A percentile compares a stretch with the other conserved stretches of the same genome.
Conservation (phyloP, 306 rosid species). For the Astragalus membranaceus region DNA sequence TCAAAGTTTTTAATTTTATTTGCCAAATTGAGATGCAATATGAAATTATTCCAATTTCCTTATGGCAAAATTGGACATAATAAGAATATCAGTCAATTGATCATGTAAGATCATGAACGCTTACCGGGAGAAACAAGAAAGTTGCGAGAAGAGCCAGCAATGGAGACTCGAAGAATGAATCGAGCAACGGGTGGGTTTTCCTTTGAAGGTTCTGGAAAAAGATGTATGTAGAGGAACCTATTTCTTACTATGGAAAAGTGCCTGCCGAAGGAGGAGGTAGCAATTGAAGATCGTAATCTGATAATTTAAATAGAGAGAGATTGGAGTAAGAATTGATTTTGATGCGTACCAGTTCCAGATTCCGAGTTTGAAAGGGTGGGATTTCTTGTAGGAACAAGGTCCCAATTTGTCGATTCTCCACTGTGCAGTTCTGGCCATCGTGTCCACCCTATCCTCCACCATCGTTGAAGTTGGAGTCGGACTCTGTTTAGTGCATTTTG, state of each 20-base stretch:
- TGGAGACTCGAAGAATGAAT: conserved; percentile 58
- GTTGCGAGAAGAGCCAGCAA: conserved; percentile 47
- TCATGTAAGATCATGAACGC: too few species aligned
- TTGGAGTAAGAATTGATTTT: background rate
- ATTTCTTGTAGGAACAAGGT: conserved; percentile 53
- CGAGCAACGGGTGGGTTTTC: conserved; percentile 77
- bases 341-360: conserved; percentile 72
- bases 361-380: conserved; percentile 82
- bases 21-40: background rate
- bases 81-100: too few species aligned
- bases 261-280: conserved; percentile 21
- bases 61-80: background rate
- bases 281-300: background rate
- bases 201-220: conserved; percentile 82
- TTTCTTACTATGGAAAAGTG: conserved; percentile 62
- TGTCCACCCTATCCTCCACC: conserved; percentile 73
- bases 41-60: background rate
- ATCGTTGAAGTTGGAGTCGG: conserved; percentile 5
- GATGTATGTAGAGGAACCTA: conserved; percentile 52
- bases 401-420: conserved; percentile 84
- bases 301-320: background rate
- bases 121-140: conserved; percentile 61
- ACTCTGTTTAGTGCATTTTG: background rate
- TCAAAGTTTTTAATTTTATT: background rate
- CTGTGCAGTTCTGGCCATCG: conserved; percentile 65